A percentile compares a stretch with the other conserved stretches of the same genome.
phyloP scores from a whole-genome alignment of 1,284 basidiomycete species.

The Ceratobasidium sp. region DNA sequence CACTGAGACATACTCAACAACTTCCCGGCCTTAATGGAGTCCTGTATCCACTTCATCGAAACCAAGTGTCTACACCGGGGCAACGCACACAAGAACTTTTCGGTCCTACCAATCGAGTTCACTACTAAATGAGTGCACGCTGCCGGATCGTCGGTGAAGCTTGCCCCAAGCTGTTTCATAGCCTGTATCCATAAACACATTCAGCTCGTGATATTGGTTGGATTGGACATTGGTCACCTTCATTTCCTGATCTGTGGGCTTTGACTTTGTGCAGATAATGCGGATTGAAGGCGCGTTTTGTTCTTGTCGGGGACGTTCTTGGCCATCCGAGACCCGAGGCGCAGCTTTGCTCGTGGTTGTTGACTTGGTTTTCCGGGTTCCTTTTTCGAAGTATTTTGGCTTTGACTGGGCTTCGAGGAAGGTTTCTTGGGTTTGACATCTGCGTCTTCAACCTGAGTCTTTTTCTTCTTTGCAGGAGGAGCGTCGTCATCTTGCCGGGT shows the following conservation, averaged over 20 bases:
- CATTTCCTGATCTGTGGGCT: conserved; percentile 23
- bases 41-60: conserved; percentile 68
- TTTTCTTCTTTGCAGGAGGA: conserved; percentile 43
- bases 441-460: conserved; percentile 44
- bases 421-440: conserved; percentile 42
- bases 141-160: conserved; percentile 62
- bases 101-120: conserved; percentile 72
- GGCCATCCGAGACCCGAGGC: conserved; percentile 1
- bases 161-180: conserved; percentile 68
- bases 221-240: background rate
- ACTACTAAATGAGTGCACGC: conserved; percentile 81
- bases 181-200: conserved; percentile 52
- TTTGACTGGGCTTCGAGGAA: conserved; percentile 12
- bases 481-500: conserved; percentile 3
- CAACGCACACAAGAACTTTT: conserved; percentile 82
- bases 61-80: conserved; percentile 67
- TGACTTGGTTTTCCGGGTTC: conserved; percentile 11
- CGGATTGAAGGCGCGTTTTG: background rate
- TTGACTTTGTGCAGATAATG: conserved; percentile 36
- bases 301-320: background rate
- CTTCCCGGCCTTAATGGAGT: conserved; percentile 61
- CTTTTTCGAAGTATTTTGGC: background rate
- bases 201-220: background rate
- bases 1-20: conserved; percentile 65
- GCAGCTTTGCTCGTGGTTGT: background rate